Conservation (phyloP, 1,139 yeast genomes). For the Nakaseomyces nivariensis region DNA sequence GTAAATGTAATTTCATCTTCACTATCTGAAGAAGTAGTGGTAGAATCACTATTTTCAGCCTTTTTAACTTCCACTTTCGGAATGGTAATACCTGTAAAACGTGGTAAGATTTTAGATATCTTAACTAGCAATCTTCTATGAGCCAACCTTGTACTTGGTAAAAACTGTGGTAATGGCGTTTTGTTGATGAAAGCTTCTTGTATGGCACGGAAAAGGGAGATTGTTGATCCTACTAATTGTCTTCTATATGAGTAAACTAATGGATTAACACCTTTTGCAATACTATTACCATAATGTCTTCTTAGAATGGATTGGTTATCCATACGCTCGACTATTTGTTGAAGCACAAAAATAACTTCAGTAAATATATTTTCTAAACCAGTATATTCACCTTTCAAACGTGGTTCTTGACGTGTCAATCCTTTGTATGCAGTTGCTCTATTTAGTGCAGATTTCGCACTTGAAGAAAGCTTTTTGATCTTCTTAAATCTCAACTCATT, state of each 20-base stretch:
- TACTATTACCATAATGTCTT: conserved; percentile 37
- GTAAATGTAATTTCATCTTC: conserved; percentile 4
- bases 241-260: conserved; percentile 37
- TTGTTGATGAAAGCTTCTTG: conserved; percentile 37
- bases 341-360: conserved; percentile 37
- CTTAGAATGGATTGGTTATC: conserved; percentile 38
- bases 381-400: conserved; percentile 38
- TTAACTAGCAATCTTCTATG: conserved; percentile 34
- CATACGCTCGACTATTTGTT: conserved; percentile 40
- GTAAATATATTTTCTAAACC: conserved; percentile 34
- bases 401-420: conserved; percentile 38
- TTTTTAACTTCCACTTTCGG: neutral
- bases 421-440: conserved; percentile 36
- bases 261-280: conserved; percentile 36
- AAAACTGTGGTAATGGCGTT: conserved; percentile 39
- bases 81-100: neutral
- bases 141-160: conserved; percentile 41
- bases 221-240: conserved; percentile 35
- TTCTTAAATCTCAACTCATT: conserved; percentile 24
- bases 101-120: neutral
- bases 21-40: neutral
- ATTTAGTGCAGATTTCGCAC: conserved; percentile 33
- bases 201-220: conserved; percentile 32
- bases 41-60: conserved; percentile 7
- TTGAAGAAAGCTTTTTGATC: conserved; percentile 27